A percentile compares a stretch with the other conserved stretches of the same genome.
Conservation (phyloP, 2,329 filamentous ascomycete species). For the Cordyceps cicadae region DNA sequence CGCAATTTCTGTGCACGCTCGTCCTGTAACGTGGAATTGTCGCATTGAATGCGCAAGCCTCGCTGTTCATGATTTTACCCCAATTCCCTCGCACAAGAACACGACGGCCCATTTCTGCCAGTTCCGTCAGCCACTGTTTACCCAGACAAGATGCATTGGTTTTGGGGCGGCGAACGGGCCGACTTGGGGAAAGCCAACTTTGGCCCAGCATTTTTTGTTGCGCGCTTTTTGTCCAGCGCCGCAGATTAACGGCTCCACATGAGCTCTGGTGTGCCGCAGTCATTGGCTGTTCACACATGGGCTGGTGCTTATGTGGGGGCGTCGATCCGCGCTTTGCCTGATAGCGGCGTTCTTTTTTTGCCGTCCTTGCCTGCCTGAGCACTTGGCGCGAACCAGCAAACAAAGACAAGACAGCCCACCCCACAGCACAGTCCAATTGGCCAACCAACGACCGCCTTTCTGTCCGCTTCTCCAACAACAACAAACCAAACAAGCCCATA, state of each 20-base stretch:
- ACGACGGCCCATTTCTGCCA: background rate
- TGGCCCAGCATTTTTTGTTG: constrained; percentile 16
- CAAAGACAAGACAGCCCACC: background rate
- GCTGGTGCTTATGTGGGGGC: constrained; percentile 18
- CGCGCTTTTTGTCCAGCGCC: constrained; percentile 21
- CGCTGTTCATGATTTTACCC: background rate
- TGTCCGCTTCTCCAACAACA: background rate
- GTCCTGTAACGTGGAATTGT: background rate
- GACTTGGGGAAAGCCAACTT: constrained; percentile 9
- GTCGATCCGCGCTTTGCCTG: constrained; percentile 18
- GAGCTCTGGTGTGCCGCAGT: constrained; percentile 22
- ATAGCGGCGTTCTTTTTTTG: constrained; percentile 12
- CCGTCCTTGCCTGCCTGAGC: background rate
- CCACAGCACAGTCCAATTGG: constrained; percentile 6
- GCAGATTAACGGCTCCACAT: constrained; percentile 28
- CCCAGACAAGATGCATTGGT: constrained; percentile 13
- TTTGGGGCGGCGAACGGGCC: constrained; percentile 5
- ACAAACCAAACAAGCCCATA: background rate
- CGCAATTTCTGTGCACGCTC: background rate
- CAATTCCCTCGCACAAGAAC: background rate
- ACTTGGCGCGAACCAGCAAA: constrained; percentile 1
- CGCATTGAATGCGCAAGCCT: constrained; percentile 4
- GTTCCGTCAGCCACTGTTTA: background rate
- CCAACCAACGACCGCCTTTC: constrained; percentile 3
- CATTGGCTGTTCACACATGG: constrained; percentile 21